Evolutionary conservation across 2,329 filamentous ascomycete genomes (phyloP), one percentile per base, ranked within the genome.

Genomic region (Coleophoma eucalyptorum): DNA sequence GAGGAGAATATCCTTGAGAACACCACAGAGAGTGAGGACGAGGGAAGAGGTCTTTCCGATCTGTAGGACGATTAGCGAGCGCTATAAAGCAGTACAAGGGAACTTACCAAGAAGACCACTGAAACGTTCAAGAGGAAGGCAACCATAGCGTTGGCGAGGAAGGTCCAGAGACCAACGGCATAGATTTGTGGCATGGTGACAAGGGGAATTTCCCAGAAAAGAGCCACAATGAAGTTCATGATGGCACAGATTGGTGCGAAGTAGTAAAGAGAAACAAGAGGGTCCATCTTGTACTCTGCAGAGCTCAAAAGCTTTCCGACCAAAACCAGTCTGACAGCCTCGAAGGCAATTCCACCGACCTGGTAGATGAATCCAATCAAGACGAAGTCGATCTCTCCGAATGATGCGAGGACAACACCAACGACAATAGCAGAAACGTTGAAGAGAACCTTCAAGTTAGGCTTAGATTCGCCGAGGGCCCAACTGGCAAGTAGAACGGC

Each of bases 351-450:
- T 64, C 89, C 89, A 51, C 78, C 84, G 54, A 87, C 76, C 74
- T 94, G 90, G 78, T 84, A 91, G 56, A 91, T 68, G 72, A 94
- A 88, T 57, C 89, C 89, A 58, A 82, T 78, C 71, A 88, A 76
- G 63, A 90, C 87, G 67, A 99, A 99, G 68, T 92, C 86, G 71
- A 99, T 95, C 76, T 99, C 94, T 64, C 94, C 94, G 57, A 96
- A 82, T 1, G 93, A 96, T 46, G 94, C 94, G 65, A 99, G 90
- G 59, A 97, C 77, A 61, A 97, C 92, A 78, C 94, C 94, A 48
- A 97, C 71, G 48, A 97, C 94, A 63, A 99, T 99, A 67, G 93
- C 81, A 40, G 89, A 94, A 55, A 99, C 92, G 67, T 99, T 99
- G 67, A 89, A 81, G 63, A 99, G 86, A 45, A 90, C 88, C 76